Percentiles rank a stretch among this genome's conserved stretches.
Conservation (phyloP, 2,329 filamentous ascomycete species). For the Alternaria brassicae region DNA sequence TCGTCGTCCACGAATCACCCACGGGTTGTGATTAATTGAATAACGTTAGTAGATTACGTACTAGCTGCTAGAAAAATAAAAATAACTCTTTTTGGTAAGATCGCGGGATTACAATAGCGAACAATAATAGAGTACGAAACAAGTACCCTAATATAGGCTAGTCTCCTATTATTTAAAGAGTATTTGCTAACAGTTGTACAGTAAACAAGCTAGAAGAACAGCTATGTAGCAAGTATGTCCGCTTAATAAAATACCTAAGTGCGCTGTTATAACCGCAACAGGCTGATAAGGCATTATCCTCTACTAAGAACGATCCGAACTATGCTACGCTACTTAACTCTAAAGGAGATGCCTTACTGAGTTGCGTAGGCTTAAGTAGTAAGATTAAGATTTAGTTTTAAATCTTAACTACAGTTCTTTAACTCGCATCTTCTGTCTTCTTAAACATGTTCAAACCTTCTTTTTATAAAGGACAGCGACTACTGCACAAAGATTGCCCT, state of each 20-base stretch:
- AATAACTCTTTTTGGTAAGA: too few relatives aligned
- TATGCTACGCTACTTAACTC: neutral
- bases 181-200: too few relatives aligned
- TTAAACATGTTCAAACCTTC: constrained; percentile 6
- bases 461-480: constrained; percentile 10
- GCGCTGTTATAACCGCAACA: neutral
- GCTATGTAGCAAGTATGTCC: neutral
- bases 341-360: neutral
- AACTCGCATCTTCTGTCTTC: constrained; percentile 13
- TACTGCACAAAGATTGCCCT: constrained; percentile 1
- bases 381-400: neutral
- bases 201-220: neutral
- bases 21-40: too few relatives aligned
- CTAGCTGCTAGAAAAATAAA: too few relatives aligned
- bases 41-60: too few relatives aligned
- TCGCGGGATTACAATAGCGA: too few relatives aligned
- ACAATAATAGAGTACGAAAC: too few relatives aligned
- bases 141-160: too few relatives aligned
- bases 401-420: constrained; percentile 12
- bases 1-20: too few relatives aligned
- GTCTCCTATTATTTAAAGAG: too few relatives aligned
- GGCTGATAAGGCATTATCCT: neutral
- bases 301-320: neutral
- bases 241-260: neutral
- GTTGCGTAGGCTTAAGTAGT: neutral